A percentile compares a stretch with the other conserved stretches of the same genome.
These are phyloP conservation scores for Penicillium sp. DNA, from an alignment of 2,329 filamentous ascomycete genomes.

Conservation along the genomic window DNA sequence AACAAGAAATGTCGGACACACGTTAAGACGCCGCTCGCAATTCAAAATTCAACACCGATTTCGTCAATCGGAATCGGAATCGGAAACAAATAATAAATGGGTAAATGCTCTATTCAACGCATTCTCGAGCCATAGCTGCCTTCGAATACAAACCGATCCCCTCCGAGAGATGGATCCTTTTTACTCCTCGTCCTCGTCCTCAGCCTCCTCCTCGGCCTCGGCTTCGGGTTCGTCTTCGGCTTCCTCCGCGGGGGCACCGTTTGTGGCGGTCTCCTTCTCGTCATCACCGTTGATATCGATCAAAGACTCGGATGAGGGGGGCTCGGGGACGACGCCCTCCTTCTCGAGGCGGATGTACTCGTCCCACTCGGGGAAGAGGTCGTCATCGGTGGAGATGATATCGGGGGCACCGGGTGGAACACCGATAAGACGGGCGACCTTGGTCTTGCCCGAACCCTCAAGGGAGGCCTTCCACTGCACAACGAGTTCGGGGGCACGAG, in stretches of 20 bases:
- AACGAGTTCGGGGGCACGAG: slow-evolving; percentile 70
- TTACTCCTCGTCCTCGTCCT: slow-evolving; percentile 31
- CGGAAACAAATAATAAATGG: slow-evolving; percentile 26
- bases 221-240: slow-evolving; percentile 30
- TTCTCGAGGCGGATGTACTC: slow-evolving; percentile 83
- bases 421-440: slow-evolving; percentile 82
- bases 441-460: slow-evolving; percentile 83
- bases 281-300: slow-evolving; percentile 50
- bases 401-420: slow-evolving; percentile 75
- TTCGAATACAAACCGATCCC: slow-evolving; percentile 27
- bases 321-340: slow-evolving; percentile 63
- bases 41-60: slow-evolving; percentile 30
- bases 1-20: slow-evolving; percentile 32
- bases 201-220: slow-evolving; percentile 21
- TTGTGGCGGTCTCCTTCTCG: slow-evolving; percentile 40
- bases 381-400: slow-evolving; percentile 62
- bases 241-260: slow-evolving; percentile 41
- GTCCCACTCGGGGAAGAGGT: slow-evolving; percentile 96
- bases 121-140: slow-evolving; percentile 20
- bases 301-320: slow-evolving; percentile 46
- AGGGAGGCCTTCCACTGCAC: slow-evolving; percentile 80
- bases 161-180: slow-evolving; percentile 14
- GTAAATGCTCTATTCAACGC: slow-evolving; percentile 33
- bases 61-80: slow-evolving; percentile 12
- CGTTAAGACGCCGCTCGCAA: slow-evolving; percentile 39